A percentile compares a stretch with the other conserved stretches of the same genome.
These are phyloP conservation scores for Aegilops tauschii DNA, from an alignment of 176 grass and related monocot species.

Conservation along the genomic window DNA sequence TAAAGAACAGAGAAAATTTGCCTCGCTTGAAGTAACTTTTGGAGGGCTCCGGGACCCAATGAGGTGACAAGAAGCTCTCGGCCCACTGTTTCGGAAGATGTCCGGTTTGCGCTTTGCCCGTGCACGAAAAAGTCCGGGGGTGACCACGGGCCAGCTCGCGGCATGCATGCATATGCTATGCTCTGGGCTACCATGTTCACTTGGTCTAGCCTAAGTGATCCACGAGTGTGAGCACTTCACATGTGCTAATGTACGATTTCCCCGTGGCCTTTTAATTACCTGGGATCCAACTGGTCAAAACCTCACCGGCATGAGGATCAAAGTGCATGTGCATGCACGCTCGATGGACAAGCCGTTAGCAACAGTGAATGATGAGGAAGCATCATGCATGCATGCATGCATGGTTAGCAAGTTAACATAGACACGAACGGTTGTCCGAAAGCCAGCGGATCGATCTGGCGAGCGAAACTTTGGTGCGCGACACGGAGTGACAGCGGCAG, in stretches of 20 bases:
- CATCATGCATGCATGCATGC: not conserved
- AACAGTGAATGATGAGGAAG: not conserved
- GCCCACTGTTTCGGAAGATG: not conserved
- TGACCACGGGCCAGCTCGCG: conserved; percentile 14
- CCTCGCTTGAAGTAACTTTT: not conserved
- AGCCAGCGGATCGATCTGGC: not conserved
- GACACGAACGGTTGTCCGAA: not conserved
- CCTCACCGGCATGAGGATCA: not conserved
- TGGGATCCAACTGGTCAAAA: not conserved
- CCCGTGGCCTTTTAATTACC: not conserved
- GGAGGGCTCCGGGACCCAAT: not conserved
- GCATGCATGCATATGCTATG: conserved; percentile 1
- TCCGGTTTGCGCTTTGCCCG: not conserved
- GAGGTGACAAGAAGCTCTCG: not conserved
- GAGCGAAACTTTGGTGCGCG: not conserved
- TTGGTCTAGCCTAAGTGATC: not conserved
- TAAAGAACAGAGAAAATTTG: not conserved
- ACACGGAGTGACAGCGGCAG: not conserved
- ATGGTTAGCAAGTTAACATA: not conserved
- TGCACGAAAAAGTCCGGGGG: conserved; percentile 22
- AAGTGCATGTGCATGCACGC: not conserved
- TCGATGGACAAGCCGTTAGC: not conserved
- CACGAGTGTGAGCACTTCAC: not conserved
- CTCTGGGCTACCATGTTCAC: not conserved
- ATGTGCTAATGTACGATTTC: not conserved